A percentile compares a stretch with the other conserved stretches of the same genome.
These are phyloP conservation scores for Echinosophora koreensis DNA, from an alignment of 306 rosid species.

Conservation along the genomic window DNA sequence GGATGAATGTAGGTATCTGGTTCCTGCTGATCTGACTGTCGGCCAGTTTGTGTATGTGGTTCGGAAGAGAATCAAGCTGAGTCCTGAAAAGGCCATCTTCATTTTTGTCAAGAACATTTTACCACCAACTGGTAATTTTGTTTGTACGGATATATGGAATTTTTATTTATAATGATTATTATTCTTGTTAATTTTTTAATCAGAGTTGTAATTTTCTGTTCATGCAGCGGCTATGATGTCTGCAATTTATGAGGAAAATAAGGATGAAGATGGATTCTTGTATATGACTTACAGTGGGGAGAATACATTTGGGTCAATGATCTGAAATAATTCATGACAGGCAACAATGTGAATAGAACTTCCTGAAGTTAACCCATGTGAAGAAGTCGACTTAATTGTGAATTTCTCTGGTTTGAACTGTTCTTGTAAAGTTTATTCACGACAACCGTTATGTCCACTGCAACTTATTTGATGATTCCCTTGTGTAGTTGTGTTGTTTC, in stretches of 20 bases:
- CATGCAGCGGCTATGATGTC: constrained; percentile 91
- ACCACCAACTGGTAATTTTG: constrained; percentile 79
- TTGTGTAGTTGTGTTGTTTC: background rate
- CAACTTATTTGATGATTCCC: constrained; percentile 3
- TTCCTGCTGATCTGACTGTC: constrained; percentile 88
- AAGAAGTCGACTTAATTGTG: constrained; percentile 51
- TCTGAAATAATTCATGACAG: constrained; percentile 27
- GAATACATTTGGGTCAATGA: constrained; percentile 74
- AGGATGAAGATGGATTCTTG: constrained; percentile 89
- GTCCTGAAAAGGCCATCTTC: constrained; percentile 91
- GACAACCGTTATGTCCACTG: constrained; percentile 1
- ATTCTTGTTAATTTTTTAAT: constrained; percentile 1
- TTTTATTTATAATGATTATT: background rate
- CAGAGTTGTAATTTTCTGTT: constrained; percentile 44
- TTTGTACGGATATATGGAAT: too few species aligned
- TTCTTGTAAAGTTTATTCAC: constrained; percentile 22
- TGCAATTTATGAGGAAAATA: constrained; percentile 84
- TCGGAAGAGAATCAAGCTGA: constrained; percentile 84
- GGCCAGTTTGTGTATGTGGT: constrained; percentile 93
- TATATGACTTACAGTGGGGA: constrained; percentile 95
- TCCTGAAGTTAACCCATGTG: constrained; percentile 13
- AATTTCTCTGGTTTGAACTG: constrained; percentile 44
- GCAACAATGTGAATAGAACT: constrained; percentile 53
- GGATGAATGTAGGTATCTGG: constrained; percentile 73
- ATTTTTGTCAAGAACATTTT: constrained; percentile 82